Percentiles rank a stretch among this genome's conserved stretches.
These are phyloP conservation scores for Darksidea phi DNA, from an alignment of 495 filamentous ascomycete species.

Conservation along the genomic window DNA sequence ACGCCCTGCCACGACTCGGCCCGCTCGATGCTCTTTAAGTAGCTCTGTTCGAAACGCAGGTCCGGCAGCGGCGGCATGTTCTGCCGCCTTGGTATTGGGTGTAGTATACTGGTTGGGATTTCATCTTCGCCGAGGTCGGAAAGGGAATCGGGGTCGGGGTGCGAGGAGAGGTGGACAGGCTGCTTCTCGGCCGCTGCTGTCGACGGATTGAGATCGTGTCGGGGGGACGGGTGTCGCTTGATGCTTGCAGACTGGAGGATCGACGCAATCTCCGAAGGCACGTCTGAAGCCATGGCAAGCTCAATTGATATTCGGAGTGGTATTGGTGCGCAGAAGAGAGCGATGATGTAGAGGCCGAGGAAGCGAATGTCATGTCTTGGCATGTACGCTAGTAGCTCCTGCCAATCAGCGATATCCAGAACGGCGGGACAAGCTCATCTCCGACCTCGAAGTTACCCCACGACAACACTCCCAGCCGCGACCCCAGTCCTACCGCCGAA, in stretches of 20 bases:
- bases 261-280: conserved; percentile 63
- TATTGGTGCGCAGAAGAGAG: background rate
- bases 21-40: conserved; percentile 75
- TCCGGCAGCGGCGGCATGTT: conserved; percentile 83
- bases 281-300: conserved; percentile 35
- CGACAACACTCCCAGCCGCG: conserved; percentile 4
- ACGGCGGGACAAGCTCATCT: background rate
- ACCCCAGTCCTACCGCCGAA: conserved; percentile 27
- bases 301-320: background rate
- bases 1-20: conserved; percentile 76
- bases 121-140: conserved; percentile 43
- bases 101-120: conserved; percentile 43
- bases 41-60: conserved; percentile 95
- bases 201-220: conserved; percentile 77
- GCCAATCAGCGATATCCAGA: background rate
- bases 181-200: conserved; percentile 56
- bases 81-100: conserved; percentile 52
- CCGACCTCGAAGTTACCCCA: conserved; percentile 3
- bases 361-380: conserved; percentile 2
- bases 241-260: conserved; percentile 78
- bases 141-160: conserved; percentile 29
- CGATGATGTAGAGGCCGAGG: background rate
- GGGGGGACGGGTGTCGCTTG: conserved; percentile 62
- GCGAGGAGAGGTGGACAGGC: conserved; percentile 33
- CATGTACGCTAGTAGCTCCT: background rate